Base-by-base conservation (phyloP, 306 rosid genomes). In the Abrus precatorius region DNA sequence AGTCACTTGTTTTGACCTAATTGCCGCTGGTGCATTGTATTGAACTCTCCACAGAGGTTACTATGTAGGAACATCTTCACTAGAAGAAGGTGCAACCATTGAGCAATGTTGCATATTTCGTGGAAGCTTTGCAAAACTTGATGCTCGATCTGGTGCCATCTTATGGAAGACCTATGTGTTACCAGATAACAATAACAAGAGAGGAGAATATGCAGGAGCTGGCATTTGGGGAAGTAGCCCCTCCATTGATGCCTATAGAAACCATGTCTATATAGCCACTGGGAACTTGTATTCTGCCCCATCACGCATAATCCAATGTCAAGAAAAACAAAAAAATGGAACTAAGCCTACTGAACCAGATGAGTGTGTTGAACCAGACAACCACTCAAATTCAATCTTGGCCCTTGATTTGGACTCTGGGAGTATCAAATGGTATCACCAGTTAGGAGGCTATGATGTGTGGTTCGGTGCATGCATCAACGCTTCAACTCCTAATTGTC, bases 221-320 rank as follows among this genome's bases (percentile, higher is more conserved):
- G 89, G 90, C 6, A 80, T 89, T 0, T 91, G 93, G 94, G 96
- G 97, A 75, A 91, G 94, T 69, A 93, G 97, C 74, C 94, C 97
- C 5, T 80, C 95, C 27, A 86, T 93, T 40, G 96, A 93, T 41
- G 28, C 49, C 6, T 0, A 6, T 1, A 76, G 96, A 40, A 91
- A 85, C 40, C 89, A 36, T 28, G 85, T 89, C 12, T 89, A 84
- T 44, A 72, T 93, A 62, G 93, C 92, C 54, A 91, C 97, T 0
- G 95, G 97, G 5, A 93, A 91, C 90, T 70, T 88, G 0, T 91
- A 93, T 45, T 84, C 89, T 1, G 92, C 91, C 9, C 97, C 91
- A 1, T 38, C 9, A 5, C 73, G 7, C 13, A 65, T 89, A 1
- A 34, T 11, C 5, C 49, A 89, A 38, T 93, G 97, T 61, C 92